Percentiles rank a stretch among this genome's conserved stretches.
Evolutionary conservation across 306 rosid species (phyloP).

Genomic region (Lathyrus sativus): DNA sequence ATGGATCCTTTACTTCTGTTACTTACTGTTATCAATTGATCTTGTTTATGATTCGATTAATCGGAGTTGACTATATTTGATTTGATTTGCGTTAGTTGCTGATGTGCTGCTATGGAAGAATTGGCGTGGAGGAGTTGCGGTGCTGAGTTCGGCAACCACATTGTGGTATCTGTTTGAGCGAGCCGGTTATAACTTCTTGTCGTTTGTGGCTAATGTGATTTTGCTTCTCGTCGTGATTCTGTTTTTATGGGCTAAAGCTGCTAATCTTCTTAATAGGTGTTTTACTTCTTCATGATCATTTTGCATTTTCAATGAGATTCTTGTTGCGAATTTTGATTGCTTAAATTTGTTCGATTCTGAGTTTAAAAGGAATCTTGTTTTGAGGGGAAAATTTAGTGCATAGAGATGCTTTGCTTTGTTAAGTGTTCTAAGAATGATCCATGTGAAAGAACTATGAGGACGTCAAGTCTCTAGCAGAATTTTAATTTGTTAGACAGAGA

Average conservation of each 20-base stretch:
- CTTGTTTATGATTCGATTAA: slow-evolving; percentile 23
- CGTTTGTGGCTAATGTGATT: slow-evolving; percentile 85
- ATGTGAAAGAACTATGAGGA: background rate
- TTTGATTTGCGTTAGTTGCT: slow-evolving; percentile 61
- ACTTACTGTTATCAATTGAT: slow-evolving; percentile 5
- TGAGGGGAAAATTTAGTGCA: too few species aligned
- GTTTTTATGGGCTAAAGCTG: slow-evolving; percentile 95
- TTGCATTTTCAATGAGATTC: slow-evolving; percentile 3
- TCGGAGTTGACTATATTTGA: slow-evolving; percentile 6
- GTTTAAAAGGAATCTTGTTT: background rate
- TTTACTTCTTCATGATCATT: background rate
- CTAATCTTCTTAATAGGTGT: slow-evolving; percentile 88
- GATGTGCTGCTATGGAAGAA: slow-evolving; percentile 91
- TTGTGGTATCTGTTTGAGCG: slow-evolving; percentile 85
- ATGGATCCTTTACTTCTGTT: slow-evolving; percentile 26
- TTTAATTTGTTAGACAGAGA: background rate
- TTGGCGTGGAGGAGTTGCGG: slow-evolving; percentile 63
- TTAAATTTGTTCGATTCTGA: background rate
- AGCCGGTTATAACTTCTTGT: slow-evolving; percentile 79
- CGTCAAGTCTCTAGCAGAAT: background rate
- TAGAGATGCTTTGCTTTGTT: too few species aligned
- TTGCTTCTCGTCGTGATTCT: slow-evolving; percentile 85
- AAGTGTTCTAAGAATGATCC: background rate
- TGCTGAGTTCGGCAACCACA: slow-evolving; percentile 61
- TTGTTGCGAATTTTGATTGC: background rate